Evolutionary conservation across 2,329 filamentous ascomycete genomes (phyloP), one percentile per base, ranked within the genome.

Genomic region (Stylonectria norvegica): DNA sequence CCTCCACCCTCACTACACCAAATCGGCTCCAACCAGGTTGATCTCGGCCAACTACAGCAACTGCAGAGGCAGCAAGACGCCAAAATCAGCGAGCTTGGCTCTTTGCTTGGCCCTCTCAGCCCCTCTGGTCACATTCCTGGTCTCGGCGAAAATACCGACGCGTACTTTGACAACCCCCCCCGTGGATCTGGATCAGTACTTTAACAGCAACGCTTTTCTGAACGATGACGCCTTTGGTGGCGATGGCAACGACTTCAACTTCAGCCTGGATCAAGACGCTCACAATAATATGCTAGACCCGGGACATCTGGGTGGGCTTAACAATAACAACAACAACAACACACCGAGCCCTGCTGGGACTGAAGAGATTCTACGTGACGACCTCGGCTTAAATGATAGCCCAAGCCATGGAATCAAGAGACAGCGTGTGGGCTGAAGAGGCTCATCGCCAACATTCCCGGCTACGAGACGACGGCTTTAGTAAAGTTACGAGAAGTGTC

Each of bases 111-210:
- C 5, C 89, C 89, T 0, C 73, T 95, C 10, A 90, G 84, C 55
- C 89, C 89, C 0, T 86, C 80, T 1, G 89, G 88, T 4, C 76
- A 78, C 12, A 86, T 95, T 23, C 86, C 88, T 1, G 86, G 86
- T 4, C 63, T 93, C 2, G 70, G 69, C 18, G 72, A 75, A 3
- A 59, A 53, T 12, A 42, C 50, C 15, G 62, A 59, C 14, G 57
- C 56, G 22, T 61, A 62, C 48, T 66, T 68, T 54, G 56, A 67
- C 42, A 43, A 58, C 23, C 49, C 59, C 9, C 63, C 64, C 7
- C 23, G 58, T 73, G 11, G 75, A 78, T 40, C 59, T 77, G 5
- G 73, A 78, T 35, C 71, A 78, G 52, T 79, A 67, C 8, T 76
- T 76, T 46, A 62, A 68, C 22, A 67, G 65, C 36, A 69, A 68